Conservation (phyloP, 2,329 filamentous ascomycete genomes). For the Colletotrichum spinosum region DNA sequence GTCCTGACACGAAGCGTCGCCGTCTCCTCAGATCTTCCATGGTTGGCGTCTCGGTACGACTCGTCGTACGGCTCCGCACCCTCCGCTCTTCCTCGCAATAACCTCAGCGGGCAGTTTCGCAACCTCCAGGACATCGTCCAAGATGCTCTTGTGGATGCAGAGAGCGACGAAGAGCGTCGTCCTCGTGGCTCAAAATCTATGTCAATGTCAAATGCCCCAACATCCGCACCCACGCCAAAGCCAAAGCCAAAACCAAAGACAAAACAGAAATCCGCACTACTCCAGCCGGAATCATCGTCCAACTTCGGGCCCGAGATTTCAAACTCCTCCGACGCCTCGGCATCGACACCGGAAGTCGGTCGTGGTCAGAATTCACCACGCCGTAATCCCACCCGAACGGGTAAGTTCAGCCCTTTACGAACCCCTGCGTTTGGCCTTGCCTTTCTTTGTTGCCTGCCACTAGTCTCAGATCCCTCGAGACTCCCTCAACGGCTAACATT, state of each 20-base stretch:
- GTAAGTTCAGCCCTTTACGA: conserved; percentile 23
- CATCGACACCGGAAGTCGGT: conserved; percentile 3
- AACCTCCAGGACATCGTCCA: conserved; percentile 39
- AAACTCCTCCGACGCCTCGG: background rate
- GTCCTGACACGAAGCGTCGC: conserved; percentile 34
- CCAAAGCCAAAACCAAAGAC: conserved; percentile 7
- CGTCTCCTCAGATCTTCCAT: conserved; percentile 39
- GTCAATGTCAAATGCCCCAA: background rate
- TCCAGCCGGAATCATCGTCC: too few relatives aligned
- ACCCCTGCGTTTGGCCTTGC: background rate
- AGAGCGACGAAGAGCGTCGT: conserved; percentile 11
- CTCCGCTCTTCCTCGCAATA: conserved; percentile 37
- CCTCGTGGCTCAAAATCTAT: background rate
- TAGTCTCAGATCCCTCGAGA: conserved; percentile 21
- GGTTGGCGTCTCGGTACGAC: conserved; percentile 39
- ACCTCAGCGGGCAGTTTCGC: conserved; percentile 38
- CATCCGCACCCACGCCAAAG: background rate
- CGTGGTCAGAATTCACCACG: conserved; percentile 1
- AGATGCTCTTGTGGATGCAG: conserved; percentile 34
- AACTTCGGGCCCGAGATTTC: background rate
- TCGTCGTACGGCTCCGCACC: conserved; percentile 42
- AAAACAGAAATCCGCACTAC: background rate
- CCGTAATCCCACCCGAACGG: conserved; percentile 1
- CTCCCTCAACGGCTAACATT: conserved; percentile 1
- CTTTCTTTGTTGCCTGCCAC: background rate